Percentiles rank a stretch among this genome's conserved stretches.
These are phyloP conservation scores for Apiospora arundinis DNA, from an alignment of 2,329 filamentous ascomycete species.

Conservation along the genomic window DNA sequence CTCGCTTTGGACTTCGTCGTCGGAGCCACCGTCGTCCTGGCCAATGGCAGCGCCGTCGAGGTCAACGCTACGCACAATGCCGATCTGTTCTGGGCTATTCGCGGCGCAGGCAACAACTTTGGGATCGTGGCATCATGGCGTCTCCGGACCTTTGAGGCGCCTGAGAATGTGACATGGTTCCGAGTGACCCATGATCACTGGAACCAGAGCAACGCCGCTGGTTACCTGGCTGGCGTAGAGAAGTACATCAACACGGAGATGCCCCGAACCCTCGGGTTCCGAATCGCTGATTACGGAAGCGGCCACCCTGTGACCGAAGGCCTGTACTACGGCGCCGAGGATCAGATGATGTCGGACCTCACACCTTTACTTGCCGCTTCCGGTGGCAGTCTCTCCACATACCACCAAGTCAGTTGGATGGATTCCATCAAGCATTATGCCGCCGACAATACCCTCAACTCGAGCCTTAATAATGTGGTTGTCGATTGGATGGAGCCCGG, in stretches of 20 bases:
- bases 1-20: conserved; percentile 52
- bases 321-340: conserved; percentile 45
- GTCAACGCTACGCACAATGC: conserved; percentile 36
- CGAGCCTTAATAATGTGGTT: conserved; percentile 48
- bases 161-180: conserved; percentile 39
- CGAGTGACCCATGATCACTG: conserved; percentile 31
- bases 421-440: conserved; percentile 40
- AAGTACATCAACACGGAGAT: conserved; percentile 40
- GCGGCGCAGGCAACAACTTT: conserved; percentile 42
- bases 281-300: conserved; percentile 43
- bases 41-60: conserved; percentile 39
- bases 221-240: conserved; percentile 55
- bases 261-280: conserved; percentile 50
- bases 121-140: conserved; percentile 40
- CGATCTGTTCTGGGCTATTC: conserved; percentile 42
- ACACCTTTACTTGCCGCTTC: conserved; percentile 43
- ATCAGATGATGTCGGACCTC: conserved; percentile 39
- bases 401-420: conserved; percentile 40
- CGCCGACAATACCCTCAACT: conserved; percentile 41
- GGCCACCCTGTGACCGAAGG: conserved; percentile 45
- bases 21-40: conserved; percentile 40
- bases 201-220: conserved; percentile 35
- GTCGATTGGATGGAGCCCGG: conserved; percentile 34
- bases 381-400: conserved; percentile 39
- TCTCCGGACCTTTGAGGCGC: conserved; percentile 39